Base-by-base conservation (phyloP, 2,329 filamentous ascomycete genomes). In the Aspergillus spinulosporus region DNA sequence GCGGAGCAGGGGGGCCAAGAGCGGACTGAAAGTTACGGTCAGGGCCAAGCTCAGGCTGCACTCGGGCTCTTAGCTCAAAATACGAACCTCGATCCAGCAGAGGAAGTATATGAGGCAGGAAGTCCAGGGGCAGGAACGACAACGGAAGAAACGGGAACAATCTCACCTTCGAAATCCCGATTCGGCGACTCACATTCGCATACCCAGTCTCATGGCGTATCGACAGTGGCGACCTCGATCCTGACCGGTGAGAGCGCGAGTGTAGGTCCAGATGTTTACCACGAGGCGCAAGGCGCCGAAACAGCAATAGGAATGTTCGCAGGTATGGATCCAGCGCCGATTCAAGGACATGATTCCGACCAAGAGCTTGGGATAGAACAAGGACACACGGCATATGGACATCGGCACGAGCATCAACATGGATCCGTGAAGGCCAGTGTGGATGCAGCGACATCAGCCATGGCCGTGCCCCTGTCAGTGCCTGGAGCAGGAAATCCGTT, bases 171-270 rank as follows among this genome's bases (percentile, higher is more conserved):
- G 14, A 47, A 47, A 34, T 47, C 44, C 29, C 52, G 39, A 5
- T 52, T 55, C 12, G 37, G 50, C 9, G 42, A 42, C 14, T 62
- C 57, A 26, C 52, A 56, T 15, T 21, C 21, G 21, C 21, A 21
- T 21, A n/a, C 48, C 11, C 28, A 47, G 8, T 50, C 37, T 4
- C 48, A 43, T 4, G 46, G 40, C 7, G 39, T 36, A 26, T 58
- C 57, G 5, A 59, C 55, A 5, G 47, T 54, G 1, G 49, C 58
- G 9, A 59, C 49, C 12, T 59, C 60, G 4, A 50, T 52, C 14
- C 40, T 37, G 3, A 39, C 36, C 6, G 40, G 15, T 15, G 6
- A 39, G n/a, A 43, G 37, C 39, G 26, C 3, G 7, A 37, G 5
- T 5, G 4, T 14, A 6, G 44, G 42, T 34, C 26, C 37, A 12